Evolutionary conservation across 2,329 filamentous ascomycete species (phyloP), one percentile per base, ranked within the genome.

Genomic region (Ophiosphaerella korrae): DNA sequence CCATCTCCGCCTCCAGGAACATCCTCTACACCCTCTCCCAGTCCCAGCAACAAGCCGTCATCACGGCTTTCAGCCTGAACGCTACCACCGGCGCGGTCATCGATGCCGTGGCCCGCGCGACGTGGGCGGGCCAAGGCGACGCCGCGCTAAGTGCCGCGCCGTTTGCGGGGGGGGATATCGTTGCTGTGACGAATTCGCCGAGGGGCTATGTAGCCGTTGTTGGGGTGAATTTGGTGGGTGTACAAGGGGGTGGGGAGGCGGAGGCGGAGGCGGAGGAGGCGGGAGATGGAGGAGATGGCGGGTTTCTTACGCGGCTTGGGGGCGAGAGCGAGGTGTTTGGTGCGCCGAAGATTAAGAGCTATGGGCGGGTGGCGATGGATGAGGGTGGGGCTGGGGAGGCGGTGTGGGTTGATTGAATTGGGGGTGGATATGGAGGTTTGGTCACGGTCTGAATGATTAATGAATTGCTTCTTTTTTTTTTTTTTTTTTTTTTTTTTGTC

Each of bases 11-110:
- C 8, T 63, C 63, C 3, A 58, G 55, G 23, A 37, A 26, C 1
- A 58, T 42, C 9, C 58, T 66, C 13, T 66, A 61, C 60, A 59
- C 63, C 1, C 50, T 66, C 4, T 63, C 63, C 6, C 59, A 58
- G 13, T 62, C 63, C 1, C 14, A 42, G 7, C 40, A 37, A 1
- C 53, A 59, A 46, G 55, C 53, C 1, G 45, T 63, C 13, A 50
- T 64, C 11, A 50, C 55, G 0, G 62, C 51, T 12, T 64, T 63
- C 36, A 49, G 29, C 3, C 53, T 66, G n/a, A 48, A 66, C 29
- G 14, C 52, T 2, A 51, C 45, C 4, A 64, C 63, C 2, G 63
- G 63, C 24, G 60, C 49, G 2, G 58, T 66, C n/a, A 34, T 55
- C n/a, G 35, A 42, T 41, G 42, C 53, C 2, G 53, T 55, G 11